A percentile compares a stretch with the other conserved stretches of the same genome.
These are phyloP conservation scores for Blastobotrys proliferans DNA, from an alignment of 1,139 yeast species.

Conservation along the genomic window DNA sequence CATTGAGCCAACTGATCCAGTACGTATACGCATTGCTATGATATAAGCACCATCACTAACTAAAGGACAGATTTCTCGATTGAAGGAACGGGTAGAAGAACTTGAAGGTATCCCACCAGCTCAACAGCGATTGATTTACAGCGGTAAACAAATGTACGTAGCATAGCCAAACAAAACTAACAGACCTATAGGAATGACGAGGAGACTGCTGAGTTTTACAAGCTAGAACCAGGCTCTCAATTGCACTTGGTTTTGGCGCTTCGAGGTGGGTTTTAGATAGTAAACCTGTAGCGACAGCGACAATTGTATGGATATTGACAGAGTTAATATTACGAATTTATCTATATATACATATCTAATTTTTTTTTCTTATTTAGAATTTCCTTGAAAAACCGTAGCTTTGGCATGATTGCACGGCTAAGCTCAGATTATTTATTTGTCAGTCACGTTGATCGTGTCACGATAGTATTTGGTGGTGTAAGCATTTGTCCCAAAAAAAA, in stretches of 20 bases:
- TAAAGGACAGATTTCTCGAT: constrained; percentile 51
- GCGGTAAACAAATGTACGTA: constrained; percentile 77
- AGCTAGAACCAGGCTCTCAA: constrained; percentile 63
- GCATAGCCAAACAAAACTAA: not conserved
- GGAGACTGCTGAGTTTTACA: constrained; percentile 41
- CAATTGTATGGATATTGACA: no score
- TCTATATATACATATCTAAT: no score
- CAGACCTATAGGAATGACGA: constrained; percentile 24
- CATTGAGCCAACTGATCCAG: constrained; percentile 69
- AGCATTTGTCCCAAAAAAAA: no score
- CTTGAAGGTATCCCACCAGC: constrained; percentile 97
- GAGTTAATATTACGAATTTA: no score
- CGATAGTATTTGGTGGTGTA: no score
- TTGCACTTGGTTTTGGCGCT: constrained; percentile 85
- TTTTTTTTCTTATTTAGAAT: no score
- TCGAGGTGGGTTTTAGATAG: constrained; percentile 61
- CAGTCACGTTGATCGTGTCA: no score
- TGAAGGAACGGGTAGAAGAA: constrained; percentile 92
- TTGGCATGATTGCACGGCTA: no score
- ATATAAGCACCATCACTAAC: constrained; percentile 16
- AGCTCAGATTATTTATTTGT: no score
- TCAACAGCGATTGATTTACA: constrained; percentile 86
- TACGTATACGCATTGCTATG: constrained; percentile 28
- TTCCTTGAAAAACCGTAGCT: no score
- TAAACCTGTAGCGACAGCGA: no score